Evolutionary conservation across 1,139 yeast genomes (phyloP), one percentile per base, ranked within the genome.

Genomic region (Sugiyamaella grinbergsii): DNA sequence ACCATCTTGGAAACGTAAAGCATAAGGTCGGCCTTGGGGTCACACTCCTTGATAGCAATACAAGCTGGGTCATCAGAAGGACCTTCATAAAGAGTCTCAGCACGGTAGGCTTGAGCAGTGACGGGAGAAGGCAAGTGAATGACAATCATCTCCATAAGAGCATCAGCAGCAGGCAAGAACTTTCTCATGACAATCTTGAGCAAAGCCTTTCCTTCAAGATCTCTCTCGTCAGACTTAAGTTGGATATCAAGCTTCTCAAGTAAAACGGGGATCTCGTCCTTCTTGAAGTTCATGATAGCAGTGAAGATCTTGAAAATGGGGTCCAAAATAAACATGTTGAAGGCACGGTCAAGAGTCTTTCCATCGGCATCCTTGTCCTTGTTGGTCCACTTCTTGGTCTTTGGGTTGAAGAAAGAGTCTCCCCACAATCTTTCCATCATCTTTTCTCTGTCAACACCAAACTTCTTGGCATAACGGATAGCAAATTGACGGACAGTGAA

Each of bases 361-460:
- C 98, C 98, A 70, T 85, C 89, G 68, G 97, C 94, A 69, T 90
- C 97, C 76, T 85, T 89, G 70, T 83, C 95, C 80, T 86, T 87
- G 89, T 83, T 88, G 69, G 98, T 80, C 98, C 98, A 93, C 81
- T 93, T 93, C 88, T 91, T 93, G 78, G 98, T 93, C 89, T 91
- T 93, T 78, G 98, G 97, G 91, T 93, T 93, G 85, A 93, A 93
- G 94, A 80, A 93, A 77, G 95, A 87, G 82, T 93, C 98, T 79
- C 98, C 98, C 98, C 98, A 93, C 77, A 93, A 85, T 82, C 98
- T 87, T 77, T 88, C 93, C 96, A 89, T 88, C 97, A 93, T 90
- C 88, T 93, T 93, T 61, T 73, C 66, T 76, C 88, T 84, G 88
- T 91, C 98, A 73, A 93, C 98, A 89, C 98, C 98, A 75, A 93